Evolutionary conservation across 805 yeast genomes (phyloP), one percentile per base, ranked within the genome.

Genomic region (Lipomyces kockii): DNA sequence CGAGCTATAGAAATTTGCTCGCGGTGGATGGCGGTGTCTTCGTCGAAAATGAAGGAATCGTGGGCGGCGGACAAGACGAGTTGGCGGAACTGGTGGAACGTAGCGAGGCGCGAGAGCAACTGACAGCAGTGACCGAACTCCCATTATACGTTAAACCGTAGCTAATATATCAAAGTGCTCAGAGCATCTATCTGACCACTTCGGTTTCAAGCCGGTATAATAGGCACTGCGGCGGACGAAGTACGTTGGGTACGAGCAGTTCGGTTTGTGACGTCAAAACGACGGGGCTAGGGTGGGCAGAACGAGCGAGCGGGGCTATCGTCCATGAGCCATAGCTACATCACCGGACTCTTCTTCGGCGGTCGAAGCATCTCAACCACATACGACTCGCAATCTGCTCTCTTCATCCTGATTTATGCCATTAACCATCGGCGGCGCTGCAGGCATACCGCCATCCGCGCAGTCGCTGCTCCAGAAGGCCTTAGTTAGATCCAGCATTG

Each of bases 11-110:
- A 9, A 52, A 7, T 14, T 25, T 52, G 27, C 29, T 52, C 55
- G 27, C 34, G 55, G 64, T 12, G 14, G 27, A n/a, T 61, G 7
- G 20, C 25, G 43, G 22, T 20, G 37, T 46, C 37, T 37, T 25
- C 46, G 61, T 20, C 12, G 43, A n/a, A 17, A 25, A 7, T 43
- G 49, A 7, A 43, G 20, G 22, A 43, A 17, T 43, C 49, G 20
- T 17, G 39, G 56, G 27, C 62, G 66, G n/a, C 67, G 60, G 46
- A 61, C 14, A 9, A 63, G 46, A 6, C 60, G 29, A 20, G 57
- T 12, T 22, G 68, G 68, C 17, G 68, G 58, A 17, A 52, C 64
- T n/a, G 63, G 65, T 5, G 68, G 63, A 7, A 65, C 34, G 59
- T 62, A 65, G 22, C 51, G 59, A 14, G 68, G 68, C 56, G 64